Base-by-base conservation (phyloP, 2,329 filamentous ascomycete genomes). In the Diaporthe ilicicola region DNA sequence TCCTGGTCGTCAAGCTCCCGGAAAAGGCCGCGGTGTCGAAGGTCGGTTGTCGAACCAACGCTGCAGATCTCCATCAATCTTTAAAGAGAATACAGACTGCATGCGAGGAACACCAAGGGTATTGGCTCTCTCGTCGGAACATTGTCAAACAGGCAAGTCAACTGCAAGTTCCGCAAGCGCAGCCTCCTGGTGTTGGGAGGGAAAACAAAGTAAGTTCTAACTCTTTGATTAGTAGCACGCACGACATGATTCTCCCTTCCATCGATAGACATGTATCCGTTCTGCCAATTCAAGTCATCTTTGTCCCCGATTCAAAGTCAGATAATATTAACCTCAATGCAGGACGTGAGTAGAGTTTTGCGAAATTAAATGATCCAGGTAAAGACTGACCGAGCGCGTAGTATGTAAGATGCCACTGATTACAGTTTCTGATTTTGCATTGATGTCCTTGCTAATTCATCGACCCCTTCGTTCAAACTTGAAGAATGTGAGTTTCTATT, bases 11-110 rank as follows among this genome's bases (percentile, higher is more conserved):
- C 22, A 2, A 24, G 7, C 27, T 17, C 2, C 32, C 53, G 2
- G 1, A 2, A 0, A 24, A 32, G 0, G 12, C 32, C 10, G 8
- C n/a, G n/a, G 8, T 2, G 12, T 1, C 19, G 3, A 2, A 24
- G 32, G 1, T 17, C 3, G 53, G 32, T 22, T 22, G 19, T 55
- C 53, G 32, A n/a, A 32, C 32, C 3, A 55, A 37, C 15, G 53
- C 53, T 39, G 3, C 10, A 7, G 53, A 24, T 15, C 32, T 55
- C 2, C n/a, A 24, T 17, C 3, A 15, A 8, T 55, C 53, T 15
- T 10, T 39, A 55, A 4, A 2, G 1, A 22, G 2, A 22, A 55
- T 55, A 55, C 2, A 55, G n/a, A 5, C 9, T 24, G n/a, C 9
- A 22, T 55, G 53, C 19, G 0, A 24, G 10, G 5, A 37, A n/a